Conservation (phyloP, 768 basidiomycete genomes). For the Hypholoma fasciculare region DNA sequence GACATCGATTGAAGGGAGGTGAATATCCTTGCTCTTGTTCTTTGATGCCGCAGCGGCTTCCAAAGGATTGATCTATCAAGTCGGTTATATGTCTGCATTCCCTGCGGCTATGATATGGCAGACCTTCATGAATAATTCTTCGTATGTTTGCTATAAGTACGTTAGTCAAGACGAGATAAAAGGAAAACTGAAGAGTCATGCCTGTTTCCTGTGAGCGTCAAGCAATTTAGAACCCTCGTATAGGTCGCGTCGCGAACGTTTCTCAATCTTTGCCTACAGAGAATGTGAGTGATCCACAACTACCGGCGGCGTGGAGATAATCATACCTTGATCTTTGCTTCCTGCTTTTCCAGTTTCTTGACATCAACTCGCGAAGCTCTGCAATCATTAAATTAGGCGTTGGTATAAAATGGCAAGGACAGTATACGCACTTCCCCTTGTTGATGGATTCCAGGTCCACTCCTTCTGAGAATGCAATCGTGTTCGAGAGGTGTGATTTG, state of each 20-base stretch:
- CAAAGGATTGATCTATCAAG: constrained; percentile 81
- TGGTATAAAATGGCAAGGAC: not conserved
- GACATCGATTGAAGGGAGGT: constrained; percentile 93
- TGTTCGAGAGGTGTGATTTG: constrained; percentile 76
- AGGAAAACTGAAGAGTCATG: constrained; percentile 19
- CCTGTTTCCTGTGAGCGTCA: constrained; percentile 90
- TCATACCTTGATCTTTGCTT: constrained; percentile 86
- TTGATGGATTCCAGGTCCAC: constrained; percentile 91
- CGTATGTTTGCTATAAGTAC: constrained; percentile 80
- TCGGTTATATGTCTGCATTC: not conserved
- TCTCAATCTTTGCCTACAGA: constrained; percentile 92
- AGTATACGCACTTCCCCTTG: constrained; percentile 77
- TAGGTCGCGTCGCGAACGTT: constrained; percentile 84
- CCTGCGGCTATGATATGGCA: not conserved
- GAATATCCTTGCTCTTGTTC: constrained; percentile 98
- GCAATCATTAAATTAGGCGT: constrained; percentile 10
- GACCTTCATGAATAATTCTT: constrained; percentile 99
- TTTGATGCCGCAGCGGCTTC: constrained; percentile 76
- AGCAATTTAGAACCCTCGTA: constrained; percentile 97
- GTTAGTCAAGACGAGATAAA: not conserved
- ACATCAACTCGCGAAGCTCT: constrained; percentile 92
- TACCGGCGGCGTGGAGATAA: not conserved
- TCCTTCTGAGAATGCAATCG: constrained; percentile 77
- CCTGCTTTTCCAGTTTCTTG: constrained; percentile 95
- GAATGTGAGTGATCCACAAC: constrained; percentile 3